Evolutionary conservation across 108 stramenopile genomes (phyloP).

Genomic region (Skeletonema menzelii): DNA sequence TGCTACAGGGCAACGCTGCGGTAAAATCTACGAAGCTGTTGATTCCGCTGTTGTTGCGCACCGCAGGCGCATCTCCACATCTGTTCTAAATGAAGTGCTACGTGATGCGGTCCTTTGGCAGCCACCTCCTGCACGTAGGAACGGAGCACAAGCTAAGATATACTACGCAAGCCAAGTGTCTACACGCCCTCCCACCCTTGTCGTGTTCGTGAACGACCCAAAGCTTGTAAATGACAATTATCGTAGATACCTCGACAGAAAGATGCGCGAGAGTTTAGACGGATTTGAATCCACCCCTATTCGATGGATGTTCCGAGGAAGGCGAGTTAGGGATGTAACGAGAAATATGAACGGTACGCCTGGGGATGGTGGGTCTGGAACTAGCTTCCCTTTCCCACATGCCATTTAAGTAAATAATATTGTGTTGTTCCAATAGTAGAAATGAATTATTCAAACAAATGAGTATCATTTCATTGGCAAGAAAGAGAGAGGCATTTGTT

Average conservation of each 20-base stretch:
- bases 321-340: slow-evolving; percentile 82
- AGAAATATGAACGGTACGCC: slow-evolving; percentile 83
- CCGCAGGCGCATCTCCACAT: slow-evolving; percentile 87
- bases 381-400: slow-evolving; percentile 84
- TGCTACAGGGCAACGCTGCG: slow-evolving; percentile 92
- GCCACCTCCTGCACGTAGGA: slow-evolving; percentile 89
- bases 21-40: slow-evolving; percentile 90
- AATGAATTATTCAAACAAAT: background rate
- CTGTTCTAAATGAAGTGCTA: slow-evolving; percentile 94
- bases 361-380: slow-evolving; percentile 83
- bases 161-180: slow-evolving; percentile 96
- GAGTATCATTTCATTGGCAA: too few relatives aligned
- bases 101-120: slow-evolving; percentile 96
- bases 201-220: slow-evolving; percentile 95
- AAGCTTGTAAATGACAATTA: slow-evolving; percentile 93
- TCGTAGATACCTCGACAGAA: slow-evolving; percentile 93
- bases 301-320: slow-evolving; percentile 93
- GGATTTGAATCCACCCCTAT: slow-evolving; percentile 96
- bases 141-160: slow-evolving; percentile 90
- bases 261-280: slow-evolving; percentile 92
- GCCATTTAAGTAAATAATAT: slow-evolving; percentile 54
- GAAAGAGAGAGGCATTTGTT: too few relatives aligned
- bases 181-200: slow-evolving; percentile 91
- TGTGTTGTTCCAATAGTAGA: background rate
- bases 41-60: slow-evolving; percentile 88